Evolutionary conservation across 306 rosid species (phyloP).

Genomic region (Quercus cerris): DNA sequence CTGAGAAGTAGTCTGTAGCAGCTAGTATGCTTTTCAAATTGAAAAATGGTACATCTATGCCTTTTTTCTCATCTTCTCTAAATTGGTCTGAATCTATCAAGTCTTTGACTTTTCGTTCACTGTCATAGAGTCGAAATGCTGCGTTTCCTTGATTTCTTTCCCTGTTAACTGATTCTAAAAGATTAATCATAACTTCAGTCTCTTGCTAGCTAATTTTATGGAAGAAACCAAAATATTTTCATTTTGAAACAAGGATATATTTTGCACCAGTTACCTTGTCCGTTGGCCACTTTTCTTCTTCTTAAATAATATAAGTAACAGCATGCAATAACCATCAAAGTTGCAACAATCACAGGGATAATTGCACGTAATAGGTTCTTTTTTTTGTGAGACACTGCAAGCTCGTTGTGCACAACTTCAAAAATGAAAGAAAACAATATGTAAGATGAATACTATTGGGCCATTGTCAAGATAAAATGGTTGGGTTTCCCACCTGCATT

Average conservation of each 20-base stretch:
- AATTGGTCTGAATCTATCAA: constrained; percentile 21
- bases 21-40: constrained; percentile 23
- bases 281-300: constrained; percentile 7
- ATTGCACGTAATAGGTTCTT: neutral
- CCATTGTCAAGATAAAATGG: too few relatives aligned
- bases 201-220: neutral
- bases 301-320: neutral
- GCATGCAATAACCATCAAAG: neutral
- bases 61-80: constrained; percentile 29
- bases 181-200: neutral
- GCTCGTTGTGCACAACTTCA: too few relatives aligned
- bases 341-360: neutral
- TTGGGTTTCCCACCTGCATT: too few relatives aligned
- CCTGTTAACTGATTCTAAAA: constrained; percentile 8
- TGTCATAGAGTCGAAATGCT: constrained; percentile 11
- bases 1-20: constrained; percentile 51
- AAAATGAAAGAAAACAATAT: too few relatives aligned
- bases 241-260: too few relatives aligned
- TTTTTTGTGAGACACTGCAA: too few relatives aligned
- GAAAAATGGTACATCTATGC: constrained; percentile 37
- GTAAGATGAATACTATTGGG: too few relatives aligned
- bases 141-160: neutral
- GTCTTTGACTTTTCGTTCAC: constrained; percentile 20
- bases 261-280: constrained; percentile 11
- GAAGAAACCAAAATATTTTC: too few relatives aligned